Evolutionary conservation across 805 yeast genomes (phyloP).

Genomic region (Myxozyma melibiosi): DNA sequence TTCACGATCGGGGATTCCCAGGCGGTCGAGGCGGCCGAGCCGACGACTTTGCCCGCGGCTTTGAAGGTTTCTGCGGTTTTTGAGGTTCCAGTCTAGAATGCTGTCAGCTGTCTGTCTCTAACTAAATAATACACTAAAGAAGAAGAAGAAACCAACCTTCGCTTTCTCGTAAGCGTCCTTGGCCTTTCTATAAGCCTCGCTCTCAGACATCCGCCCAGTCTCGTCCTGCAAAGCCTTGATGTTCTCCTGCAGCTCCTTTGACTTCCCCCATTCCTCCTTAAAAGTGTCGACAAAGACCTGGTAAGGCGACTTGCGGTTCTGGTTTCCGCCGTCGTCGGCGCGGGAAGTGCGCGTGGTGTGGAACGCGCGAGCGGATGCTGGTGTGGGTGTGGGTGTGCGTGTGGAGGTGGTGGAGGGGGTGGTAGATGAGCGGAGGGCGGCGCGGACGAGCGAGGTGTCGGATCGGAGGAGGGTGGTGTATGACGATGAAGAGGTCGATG

Average conservation of each 20-base stretch:
- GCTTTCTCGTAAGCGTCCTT: slow-evolving; percentile 89
- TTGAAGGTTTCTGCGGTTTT: slow-evolving; percentile 73
- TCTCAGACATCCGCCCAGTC: slow-evolving; percentile 89
- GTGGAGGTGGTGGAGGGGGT: neutral
- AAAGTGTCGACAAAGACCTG: slow-evolving; percentile 94
- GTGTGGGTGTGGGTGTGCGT: no score
- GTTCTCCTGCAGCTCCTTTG: slow-evolving; percentile 84
- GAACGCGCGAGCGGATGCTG: slow-evolving; percentile 14
- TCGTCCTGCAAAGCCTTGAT: slow-evolving; percentile 95
- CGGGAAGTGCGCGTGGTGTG: slow-evolving; percentile 11
- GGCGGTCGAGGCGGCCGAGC: slow-evolving; percentile 83
- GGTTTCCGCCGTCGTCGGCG: slow-evolving; percentile 23
- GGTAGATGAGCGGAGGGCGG: neutral
- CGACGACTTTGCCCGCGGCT: slow-evolving; percentile 93
- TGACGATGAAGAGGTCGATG: no score
- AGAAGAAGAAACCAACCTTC: slow-evolving; percentile 46
- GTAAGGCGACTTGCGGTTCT: slow-evolving; percentile 65
- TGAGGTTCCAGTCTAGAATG: slow-evolving; percentile 43
- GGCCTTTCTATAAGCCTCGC: slow-evolving; percentile 90
- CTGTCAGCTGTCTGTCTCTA: neutral
- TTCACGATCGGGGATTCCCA: slow-evolving; percentile 96
- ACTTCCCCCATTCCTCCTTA: slow-evolving; percentile 85
- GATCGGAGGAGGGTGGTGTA: no score
- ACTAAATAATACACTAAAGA: neutral
- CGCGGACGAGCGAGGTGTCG: neutral